Conservation (phyloP, 257 asterid species). For the Leptodermis oblonga region DNA sequence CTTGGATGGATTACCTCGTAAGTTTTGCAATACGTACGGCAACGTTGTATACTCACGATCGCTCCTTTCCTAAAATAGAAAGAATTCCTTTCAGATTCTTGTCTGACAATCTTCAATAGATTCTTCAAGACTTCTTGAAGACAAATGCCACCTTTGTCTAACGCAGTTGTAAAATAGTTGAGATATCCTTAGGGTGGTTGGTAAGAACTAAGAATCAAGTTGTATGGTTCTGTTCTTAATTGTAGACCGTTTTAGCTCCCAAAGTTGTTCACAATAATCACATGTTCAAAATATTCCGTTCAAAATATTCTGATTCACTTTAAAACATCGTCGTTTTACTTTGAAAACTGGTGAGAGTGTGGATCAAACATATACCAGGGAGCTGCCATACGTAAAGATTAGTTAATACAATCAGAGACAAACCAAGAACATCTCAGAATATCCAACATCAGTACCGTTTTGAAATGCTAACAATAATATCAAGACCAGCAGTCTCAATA, state of each 20-base stretch:
- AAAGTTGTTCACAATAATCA: too few relatives aligned
- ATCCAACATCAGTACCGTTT: too few relatives aligned
- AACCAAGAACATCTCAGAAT: not conserved
- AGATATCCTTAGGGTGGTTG: not conserved
- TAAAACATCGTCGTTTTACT: too few relatives aligned
- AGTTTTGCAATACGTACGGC: not conserved
- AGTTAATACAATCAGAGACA: not conserved
- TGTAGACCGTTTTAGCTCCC: not conserved
- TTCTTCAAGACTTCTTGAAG: not conserved
- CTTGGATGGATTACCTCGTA: not conserved
- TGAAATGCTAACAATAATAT: too few relatives aligned
- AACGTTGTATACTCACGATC: not conserved
- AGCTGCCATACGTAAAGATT: too few relatives aligned
- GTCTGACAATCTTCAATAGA: not conserved
- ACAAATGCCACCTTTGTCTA: not conserved
- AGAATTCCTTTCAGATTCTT: not conserved
- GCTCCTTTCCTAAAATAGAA: not conserved
- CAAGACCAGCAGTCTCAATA: not conserved
- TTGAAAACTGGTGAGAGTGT: not conserved
- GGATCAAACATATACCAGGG: too few relatives aligned
- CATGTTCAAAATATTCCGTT: too few relatives aligned
- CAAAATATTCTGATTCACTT: too few relatives aligned
- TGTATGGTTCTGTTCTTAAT: not conserved
- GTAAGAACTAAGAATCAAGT: not conserved
- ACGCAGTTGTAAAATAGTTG: too few relatives aligned